These are phyloP conservation scores for Phialocephala subalpina DNA, from an alignment of 2,329 filamentous ascomycete genomes.

Conservation along the genomic window DNA sequence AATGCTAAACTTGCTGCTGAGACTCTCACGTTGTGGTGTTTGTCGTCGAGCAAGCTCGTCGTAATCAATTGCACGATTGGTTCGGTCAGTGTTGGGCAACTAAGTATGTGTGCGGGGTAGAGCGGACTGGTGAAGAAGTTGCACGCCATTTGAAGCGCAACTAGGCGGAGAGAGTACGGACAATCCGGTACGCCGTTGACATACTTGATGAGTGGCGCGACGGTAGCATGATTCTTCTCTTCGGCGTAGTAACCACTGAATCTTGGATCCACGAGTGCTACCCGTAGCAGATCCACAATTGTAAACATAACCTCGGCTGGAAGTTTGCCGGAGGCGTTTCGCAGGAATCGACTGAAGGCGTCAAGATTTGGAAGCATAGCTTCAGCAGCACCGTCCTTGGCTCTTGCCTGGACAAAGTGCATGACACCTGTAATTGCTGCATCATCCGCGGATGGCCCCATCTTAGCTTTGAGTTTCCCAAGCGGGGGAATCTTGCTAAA, in stretches of 20 bases:
- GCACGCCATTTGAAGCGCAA: slow-evolving; percentile 83
- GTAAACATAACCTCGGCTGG: slow-evolving; percentile 76
- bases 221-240: slow-evolving; percentile 70
- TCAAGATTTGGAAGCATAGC: slow-evolving; percentile 75
- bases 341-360: slow-evolving; percentile 69
- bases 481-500: slow-evolving; percentile 85
- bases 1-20: slow-evolving; percentile 85
- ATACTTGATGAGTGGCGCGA: slow-evolving; percentile 66
- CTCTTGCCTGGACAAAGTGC: slow-evolving; percentile 73
- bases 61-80: slow-evolving; percentile 75
- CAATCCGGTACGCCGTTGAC: slow-evolving; percentile 65
- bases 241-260: slow-evolving; percentile 85
- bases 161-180: slow-evolving; percentile 84
- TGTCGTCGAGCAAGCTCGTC: slow-evolving; percentile 79
- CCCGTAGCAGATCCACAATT: slow-evolving; percentile 84
- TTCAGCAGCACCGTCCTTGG: slow-evolving; percentile 66
- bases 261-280: slow-evolving; percentile 78
- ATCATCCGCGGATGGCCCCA: slow-evolving; percentile 69
- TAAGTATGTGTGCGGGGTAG: slow-evolving; percentile 70
- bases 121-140: slow-evolving; percentile 84
- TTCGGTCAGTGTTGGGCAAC: slow-evolving; percentile 57
- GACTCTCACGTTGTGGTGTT: slow-evolving; percentile 77
- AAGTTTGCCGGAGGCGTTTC: slow-evolving; percentile 60
- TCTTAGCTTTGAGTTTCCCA: slow-evolving; percentile 81
- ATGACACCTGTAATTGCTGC: slow-evolving; percentile 70